Evolutionary conservation across 75 land plant species (phyloP), one percentile per base, ranked within the genome.

Genomic region (Cupressus sempervirens): DNA sequence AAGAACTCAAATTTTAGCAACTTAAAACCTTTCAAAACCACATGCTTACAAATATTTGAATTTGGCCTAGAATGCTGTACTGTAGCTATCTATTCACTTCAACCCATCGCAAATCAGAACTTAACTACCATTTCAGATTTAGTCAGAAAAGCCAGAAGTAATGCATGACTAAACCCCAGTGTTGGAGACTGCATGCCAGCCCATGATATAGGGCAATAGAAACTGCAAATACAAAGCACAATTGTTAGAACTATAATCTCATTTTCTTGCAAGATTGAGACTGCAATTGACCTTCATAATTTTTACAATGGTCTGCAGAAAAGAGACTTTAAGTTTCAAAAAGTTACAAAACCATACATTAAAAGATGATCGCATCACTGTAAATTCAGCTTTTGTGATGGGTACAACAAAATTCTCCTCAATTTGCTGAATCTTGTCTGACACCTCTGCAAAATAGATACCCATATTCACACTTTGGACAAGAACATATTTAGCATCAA

Each of bases 331-430:
- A 77, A 11, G 45, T 40, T 36, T 35, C 77, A 15, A 75, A 23
- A 38, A 77, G 26, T 9, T 43, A 18, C 1, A 23, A 36, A 23
- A 83, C 36, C 88, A 81, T 93, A 93, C 95, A 82, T 90, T 91
- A 82, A 91, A 92, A 68, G 93, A 87, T 40, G 91, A 86, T 50
- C 80, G 81, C 29, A 94, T 87, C 36, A 94, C 86, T 11, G 89
- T 15, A 50, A 87, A 91, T 83, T 94, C 95, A 73, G 87, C 94
- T 83, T 83, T 91, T 13, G 92, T 85, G 46, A 94, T 45, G 4
- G 95, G 94, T 11, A 94, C 90, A 62, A 88, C 89, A 56, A 92
- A 91, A 85, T 82, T 88, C 68, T 90, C 91, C 72, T 94, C 95
- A 85, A 87, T 65, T 84, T 94, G 90, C 29, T 87, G 5, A 13